phyloP scores from a whole-genome alignment of 495 filamentous ascomycete species.

The Daldinia vernicosa region DNA sequence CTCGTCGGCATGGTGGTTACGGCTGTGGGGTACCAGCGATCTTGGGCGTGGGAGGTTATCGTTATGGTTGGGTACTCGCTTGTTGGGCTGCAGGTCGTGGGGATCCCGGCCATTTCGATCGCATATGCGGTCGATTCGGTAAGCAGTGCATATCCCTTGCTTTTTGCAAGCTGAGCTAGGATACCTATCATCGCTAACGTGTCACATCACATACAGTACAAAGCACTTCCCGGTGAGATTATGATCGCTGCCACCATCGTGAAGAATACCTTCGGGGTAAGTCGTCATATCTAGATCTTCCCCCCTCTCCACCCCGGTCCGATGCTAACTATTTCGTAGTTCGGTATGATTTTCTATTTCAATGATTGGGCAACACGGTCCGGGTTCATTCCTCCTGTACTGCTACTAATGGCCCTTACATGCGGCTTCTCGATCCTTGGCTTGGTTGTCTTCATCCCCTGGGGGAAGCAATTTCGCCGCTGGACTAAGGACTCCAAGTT shows the following conservation, averaged over 20 bases:
- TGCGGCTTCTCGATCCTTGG: conserved; percentile 41
- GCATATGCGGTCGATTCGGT: conserved; percentile 50
- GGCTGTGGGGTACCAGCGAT: conserved; percentile 66
- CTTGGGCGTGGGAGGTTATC: conserved; percentile 65
- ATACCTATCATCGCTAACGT: conserved; percentile 9
- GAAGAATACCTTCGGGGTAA: conserved; percentile 63
- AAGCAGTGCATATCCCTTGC: conserved; percentile 32
- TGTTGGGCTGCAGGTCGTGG: conserved; percentile 66
- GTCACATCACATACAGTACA: conserved; percentile 52
- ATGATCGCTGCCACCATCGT: conserved; percentile 66
- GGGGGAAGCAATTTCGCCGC: conserved; percentile 42
- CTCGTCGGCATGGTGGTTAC: conserved; percentile 67
- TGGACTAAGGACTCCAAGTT: conserved; percentile 43
- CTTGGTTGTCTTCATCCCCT: conserved; percentile 36
- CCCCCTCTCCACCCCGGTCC: background rate
- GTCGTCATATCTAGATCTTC: conserved; percentile 10
- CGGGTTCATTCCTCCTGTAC: conserved; percentile 41
- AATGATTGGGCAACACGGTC: conserved; percentile 44
- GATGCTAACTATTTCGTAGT: conserved; percentile 28
- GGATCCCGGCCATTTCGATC: conserved; percentile 59
- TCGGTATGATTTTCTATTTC: conserved; percentile 46
- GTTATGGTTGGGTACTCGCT: conserved; percentile 64
- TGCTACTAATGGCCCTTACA: conserved; percentile 40
- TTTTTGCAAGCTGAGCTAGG: background rate
- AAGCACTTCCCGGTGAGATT: conserved; percentile 66